A percentile compares a stretch with the other conserved stretches of the same genome.
Evolutionary conservation across 2,329 filamentous ascomycete genomes (phyloP).

Genomic region (Xylogone sp.): DNA sequence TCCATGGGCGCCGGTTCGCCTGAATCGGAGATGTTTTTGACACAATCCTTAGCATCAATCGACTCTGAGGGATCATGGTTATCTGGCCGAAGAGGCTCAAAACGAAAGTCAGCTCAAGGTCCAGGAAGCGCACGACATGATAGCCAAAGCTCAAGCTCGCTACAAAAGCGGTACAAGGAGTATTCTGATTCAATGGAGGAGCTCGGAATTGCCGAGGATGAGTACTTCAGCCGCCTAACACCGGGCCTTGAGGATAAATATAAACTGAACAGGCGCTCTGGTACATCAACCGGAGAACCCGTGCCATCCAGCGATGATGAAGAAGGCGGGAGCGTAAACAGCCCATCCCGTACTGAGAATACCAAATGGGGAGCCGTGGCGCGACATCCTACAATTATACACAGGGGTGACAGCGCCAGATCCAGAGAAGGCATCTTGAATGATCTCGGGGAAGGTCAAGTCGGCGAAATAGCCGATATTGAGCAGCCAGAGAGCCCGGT

Average conservation of each 20-base stretch:
- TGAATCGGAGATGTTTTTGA: slow-evolving; percentile 51
- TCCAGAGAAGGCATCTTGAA: slow-evolving; percentile 53
- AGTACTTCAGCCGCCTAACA: slow-evolving; percentile 62
- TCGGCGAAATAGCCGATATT: slow-evolving; percentile 9
- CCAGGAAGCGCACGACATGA: slow-evolving; percentile 32
- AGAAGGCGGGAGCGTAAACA: slow-evolving; percentile 38
- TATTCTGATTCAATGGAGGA: slow-evolving; percentile 63
- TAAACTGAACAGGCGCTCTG: slow-evolving; percentile 35
- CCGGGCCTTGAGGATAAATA: slow-evolving; percentile 30
- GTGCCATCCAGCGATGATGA: slow-evolving; percentile 57
- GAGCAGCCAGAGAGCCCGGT: slow-evolving; percentile 21
- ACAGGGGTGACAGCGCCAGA: slow-evolving; percentile 51
- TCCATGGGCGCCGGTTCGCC: slow-evolving; percentile 42
- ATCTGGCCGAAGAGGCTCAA: slow-evolving; percentile 62
- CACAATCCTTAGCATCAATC: slow-evolving; percentile 86
- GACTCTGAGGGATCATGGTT: slow-evolving; percentile 97
- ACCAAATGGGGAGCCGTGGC: slow-evolving; percentile 29
- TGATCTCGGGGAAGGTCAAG: slow-evolving; percentile 20
- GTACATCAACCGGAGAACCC: slow-evolving; percentile 38
- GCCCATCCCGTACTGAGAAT: slow-evolving; percentile 18
- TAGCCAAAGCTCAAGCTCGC: slow-evolving; percentile 37
- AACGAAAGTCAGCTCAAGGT: slow-evolving; percentile 44
- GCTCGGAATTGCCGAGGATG: slow-evolving; percentile 63
- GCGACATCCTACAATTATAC: slow-evolving; percentile 61
- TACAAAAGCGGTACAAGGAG: slow-evolving; percentile 43